Percentiles rank a stretch among this genome's conserved stretches.
phyloP scores from a whole-genome alignment of 495 filamentous ascomycete genomes.

The Cudoniella acicularis region DNA sequence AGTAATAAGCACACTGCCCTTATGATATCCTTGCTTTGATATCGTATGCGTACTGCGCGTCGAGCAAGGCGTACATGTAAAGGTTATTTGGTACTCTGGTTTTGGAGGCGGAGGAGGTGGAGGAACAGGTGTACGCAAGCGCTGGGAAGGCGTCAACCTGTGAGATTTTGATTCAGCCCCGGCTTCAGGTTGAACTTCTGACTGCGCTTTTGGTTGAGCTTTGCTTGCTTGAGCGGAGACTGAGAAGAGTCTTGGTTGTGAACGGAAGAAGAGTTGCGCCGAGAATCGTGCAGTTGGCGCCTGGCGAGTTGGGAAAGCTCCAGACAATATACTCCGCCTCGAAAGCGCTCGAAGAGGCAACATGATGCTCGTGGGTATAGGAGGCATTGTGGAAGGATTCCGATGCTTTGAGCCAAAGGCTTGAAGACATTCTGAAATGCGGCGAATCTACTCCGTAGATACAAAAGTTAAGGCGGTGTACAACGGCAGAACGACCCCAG shows the following conservation, averaged over 20 bases:
- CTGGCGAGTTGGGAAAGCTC: not conserved
- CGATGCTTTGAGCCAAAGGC: not conserved
- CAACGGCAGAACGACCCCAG: not conserved
- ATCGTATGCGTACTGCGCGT: constrained; percentile 71
- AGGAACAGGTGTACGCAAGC: not conserved
- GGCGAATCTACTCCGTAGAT: not conserved
- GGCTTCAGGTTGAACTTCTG: not conserved
- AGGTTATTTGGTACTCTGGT: constrained; percentile 77
- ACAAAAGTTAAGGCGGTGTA: not conserved
- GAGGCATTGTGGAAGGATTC: not conserved
- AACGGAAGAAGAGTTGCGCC: not conserved
- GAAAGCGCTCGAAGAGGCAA: not conserved
- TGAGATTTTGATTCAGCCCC: not conserved
- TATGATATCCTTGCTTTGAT: constrained; percentile 90
- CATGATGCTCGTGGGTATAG: not conserved
- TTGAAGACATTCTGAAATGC: not conserved
- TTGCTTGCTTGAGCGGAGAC: not conserved
- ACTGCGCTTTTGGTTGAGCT: no score
- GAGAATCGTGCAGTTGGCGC: not conserved
- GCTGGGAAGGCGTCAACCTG: no score
- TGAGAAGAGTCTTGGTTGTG: not conserved
- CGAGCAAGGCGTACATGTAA: constrained; percentile 87
- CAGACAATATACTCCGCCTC: not conserved
- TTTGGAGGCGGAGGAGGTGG: constrained; percentile 27
- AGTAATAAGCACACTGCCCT: constrained; percentile 79